phyloP scores from a whole-genome alignment of 2,329 filamentous ascomycete genomes.

The Paramyrothecium sp. region DNA sequence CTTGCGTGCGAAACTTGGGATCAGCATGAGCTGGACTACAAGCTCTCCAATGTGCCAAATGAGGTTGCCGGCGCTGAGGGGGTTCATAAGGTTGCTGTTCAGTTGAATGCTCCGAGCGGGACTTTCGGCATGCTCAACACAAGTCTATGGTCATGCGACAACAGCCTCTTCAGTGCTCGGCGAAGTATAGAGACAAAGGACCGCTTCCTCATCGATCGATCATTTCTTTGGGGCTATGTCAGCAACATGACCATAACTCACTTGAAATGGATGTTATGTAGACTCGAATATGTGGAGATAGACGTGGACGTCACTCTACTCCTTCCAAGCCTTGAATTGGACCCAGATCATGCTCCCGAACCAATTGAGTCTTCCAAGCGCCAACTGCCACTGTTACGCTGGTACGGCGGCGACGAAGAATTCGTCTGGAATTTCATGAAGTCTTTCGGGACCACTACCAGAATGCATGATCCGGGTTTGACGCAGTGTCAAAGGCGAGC shows the following conservation, averaged over 20 bases:
- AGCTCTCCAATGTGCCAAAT: background rate
- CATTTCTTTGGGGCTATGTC: background rate
- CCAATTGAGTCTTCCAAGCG: background rate
- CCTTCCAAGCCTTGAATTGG: background rate
- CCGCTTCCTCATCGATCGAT: no score
- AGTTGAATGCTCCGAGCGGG: background rate
- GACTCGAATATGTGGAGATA: background rate
- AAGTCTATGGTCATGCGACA: background rate
- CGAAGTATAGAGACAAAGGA: background rate
- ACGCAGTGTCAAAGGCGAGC: background rate
- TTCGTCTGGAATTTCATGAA: background rate
- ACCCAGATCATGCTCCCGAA: background rate
- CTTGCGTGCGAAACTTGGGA: background rate
- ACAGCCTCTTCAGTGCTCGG: background rate
- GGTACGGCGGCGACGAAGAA: background rate
- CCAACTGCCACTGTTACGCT: background rate
- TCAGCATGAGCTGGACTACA: background rate
- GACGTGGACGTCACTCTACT: background rate
- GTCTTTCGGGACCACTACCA: background rate
- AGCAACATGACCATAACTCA: background rate
- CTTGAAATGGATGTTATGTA: background rate
- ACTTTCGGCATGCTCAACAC: background rate
- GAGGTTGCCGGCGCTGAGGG: background rate
- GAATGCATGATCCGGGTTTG: background rate
- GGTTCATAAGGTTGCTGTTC: background rate